Evolutionary conservation across 306 rosid species (phyloP).

Genomic region (Glycine latifolia): DNA sequence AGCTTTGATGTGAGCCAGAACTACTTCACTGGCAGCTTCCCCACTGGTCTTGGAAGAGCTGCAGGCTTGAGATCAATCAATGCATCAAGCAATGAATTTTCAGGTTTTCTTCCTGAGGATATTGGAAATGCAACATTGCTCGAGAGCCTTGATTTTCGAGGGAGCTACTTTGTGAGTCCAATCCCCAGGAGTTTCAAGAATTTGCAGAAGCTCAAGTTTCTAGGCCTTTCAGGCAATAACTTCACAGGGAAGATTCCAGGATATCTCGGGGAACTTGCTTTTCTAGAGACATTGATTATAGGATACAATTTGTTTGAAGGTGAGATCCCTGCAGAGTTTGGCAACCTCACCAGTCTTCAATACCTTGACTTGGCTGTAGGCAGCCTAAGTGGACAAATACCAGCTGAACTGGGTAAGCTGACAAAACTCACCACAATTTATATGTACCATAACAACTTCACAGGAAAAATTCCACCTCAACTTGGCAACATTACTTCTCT

Average conservation of each 20-base stretch:
- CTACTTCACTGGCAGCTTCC: constrained; percentile 76
- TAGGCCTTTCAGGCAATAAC: constrained; percentile 89
- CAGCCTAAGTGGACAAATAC: constrained; percentile 79
- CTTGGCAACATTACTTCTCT: constrained; percentile 71
- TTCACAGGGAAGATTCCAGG: constrained; percentile 73
- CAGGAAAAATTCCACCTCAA: constrained; percentile 76
- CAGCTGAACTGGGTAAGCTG: constrained; percentile 72
- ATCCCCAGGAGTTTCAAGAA: constrained; percentile 68
- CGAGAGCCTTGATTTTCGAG: constrained; percentile 79
- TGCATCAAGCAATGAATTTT: constrained; percentile 82
- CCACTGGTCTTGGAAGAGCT: constrained; percentile 71
- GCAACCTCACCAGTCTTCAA: constrained; percentile 78
- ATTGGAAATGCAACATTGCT: constrained; percentile 78
- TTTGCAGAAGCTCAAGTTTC: constrained; percentile 73
- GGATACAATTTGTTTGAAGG: constrained; percentile 87
- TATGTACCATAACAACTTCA: constrained; percentile 77
- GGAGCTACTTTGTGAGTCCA: constrained; percentile 80
- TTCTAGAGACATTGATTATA: constrained; percentile 76
- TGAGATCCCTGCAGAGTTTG: constrained; percentile 77
- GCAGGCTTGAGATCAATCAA: constrained; percentile 63
- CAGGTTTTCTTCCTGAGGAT: constrained; percentile 78
- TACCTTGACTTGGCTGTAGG: constrained; percentile 90
- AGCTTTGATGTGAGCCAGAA: constrained; percentile 87
- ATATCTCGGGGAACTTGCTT: constrained; percentile 68
- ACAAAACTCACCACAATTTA: constrained; percentile 70